Evolutionary conservation across 345 rosid species (phyloP).

Genomic region (Eutrema japonicum): DNA sequence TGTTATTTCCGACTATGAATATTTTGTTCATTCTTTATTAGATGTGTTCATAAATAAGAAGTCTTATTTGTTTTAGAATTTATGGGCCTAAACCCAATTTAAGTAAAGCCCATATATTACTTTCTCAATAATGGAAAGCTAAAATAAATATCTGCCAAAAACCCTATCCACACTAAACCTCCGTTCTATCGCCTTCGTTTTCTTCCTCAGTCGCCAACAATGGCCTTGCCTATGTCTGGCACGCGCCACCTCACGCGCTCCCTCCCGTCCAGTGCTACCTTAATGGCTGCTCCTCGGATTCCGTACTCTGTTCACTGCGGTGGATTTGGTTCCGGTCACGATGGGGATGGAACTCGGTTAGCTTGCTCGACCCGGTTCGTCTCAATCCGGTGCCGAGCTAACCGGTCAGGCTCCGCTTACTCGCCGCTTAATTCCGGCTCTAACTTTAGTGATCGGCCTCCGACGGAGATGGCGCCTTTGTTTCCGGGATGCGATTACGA

Average conservation of each 20-base stretch:
- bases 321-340: slow-evolving; percentile 47
- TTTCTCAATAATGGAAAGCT: neutral
- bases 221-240: slow-evolving; percentile 61
- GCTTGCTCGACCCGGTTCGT: slow-evolving; percentile 47
- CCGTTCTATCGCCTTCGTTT: neutral
- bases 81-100: slow-evolving; percentile 11
- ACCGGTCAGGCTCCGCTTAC: slow-evolving; percentile 79
- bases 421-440: slow-evolving; percentile 91
- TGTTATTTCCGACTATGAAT: neutral
- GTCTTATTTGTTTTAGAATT: neutral
- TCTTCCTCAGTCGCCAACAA: slow-evolving; percentile 35
- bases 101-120: slow-evolving; percentile 5
- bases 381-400: slow-evolving; percentile 68
- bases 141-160: slow-evolving; percentile 26
- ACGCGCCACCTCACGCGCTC: slow-evolving; percentile 54
- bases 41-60: neutral
- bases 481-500: slow-evolving; percentile 93
- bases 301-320: slow-evolving; percentile 49
- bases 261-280: slow-evolving; percentile 41
- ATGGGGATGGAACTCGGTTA: slow-evolving; percentile 39
- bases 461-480: slow-evolving; percentile 93
- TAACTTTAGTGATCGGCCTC: slow-evolving; percentile 90
- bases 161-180: slow-evolving; percentile 43
- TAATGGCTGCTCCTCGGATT: slow-evolving; percentile 50
- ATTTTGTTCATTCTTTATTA: slow-evolving; percentile 32